phyloP scores from a whole-genome alignment of 306 rosid species.

The Benincasa hispida region DNA sequence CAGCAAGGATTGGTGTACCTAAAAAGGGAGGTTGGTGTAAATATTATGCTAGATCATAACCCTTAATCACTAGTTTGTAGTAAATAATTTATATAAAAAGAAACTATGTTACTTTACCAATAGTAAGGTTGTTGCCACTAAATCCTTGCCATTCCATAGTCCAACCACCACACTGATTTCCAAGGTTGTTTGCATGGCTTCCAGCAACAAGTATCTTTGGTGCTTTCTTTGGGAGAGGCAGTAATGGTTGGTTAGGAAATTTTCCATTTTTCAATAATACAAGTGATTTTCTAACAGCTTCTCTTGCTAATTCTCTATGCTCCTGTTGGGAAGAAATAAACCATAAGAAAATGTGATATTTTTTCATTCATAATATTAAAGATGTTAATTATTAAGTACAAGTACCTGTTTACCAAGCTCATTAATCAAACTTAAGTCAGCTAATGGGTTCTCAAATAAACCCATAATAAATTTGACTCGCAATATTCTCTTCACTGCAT shows the following conservation, averaged over 20 bases:
- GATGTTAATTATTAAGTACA: no score
- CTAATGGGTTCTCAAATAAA: neutral
- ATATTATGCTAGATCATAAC: no score
- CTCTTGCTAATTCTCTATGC: conserved; percentile 32
- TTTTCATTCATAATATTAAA: no score
- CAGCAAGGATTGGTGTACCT: neutral
- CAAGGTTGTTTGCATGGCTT: conserved; percentile 29
- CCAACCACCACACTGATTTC: conserved; percentile 36
- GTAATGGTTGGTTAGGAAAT: conserved; percentile 10
- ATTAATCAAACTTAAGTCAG: neutral
- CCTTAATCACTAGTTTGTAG: no score
- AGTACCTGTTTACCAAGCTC: neutral
- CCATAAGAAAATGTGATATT: no score
- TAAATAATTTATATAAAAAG: no score
- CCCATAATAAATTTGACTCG: neutral
- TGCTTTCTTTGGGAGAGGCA: conserved; percentile 24
- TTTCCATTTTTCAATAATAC: conserved; percentile 28
- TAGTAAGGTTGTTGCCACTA: conserved; percentile 7
- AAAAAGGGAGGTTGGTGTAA: no score
- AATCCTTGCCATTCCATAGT: conserved; percentile 28
- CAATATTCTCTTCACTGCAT: neutral
- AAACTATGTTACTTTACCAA: neutral
- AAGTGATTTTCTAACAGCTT: conserved; percentile 25
- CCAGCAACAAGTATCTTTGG: conserved; percentile 26
- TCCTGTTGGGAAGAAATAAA: conserved; percentile 6